Evolutionary conservation across 1,139 yeast genomes (phyloP).

Genomic region (Yamadazyma epiphylla): DNA sequence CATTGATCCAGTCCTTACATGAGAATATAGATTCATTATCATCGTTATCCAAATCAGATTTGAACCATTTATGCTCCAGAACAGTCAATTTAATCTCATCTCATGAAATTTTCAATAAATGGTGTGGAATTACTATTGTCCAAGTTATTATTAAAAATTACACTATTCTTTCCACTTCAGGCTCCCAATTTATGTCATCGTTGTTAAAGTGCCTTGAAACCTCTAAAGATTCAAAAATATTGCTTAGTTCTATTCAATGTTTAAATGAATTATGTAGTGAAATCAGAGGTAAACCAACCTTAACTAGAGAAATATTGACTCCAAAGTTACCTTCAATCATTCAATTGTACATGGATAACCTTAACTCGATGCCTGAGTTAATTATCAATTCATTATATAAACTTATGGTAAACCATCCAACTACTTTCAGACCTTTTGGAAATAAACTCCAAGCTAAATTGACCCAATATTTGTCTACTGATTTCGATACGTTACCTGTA

Average conservation of each 20-base stretch:
- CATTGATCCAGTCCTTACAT: slow-evolving; percentile 29
- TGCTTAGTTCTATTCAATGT: slow-evolving; percentile 49
- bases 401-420: slow-evolving; percentile 58
- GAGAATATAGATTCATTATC: slow-evolving; percentile 29
- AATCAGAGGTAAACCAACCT: slow-evolving; percentile 76
- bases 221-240: slow-evolving; percentile 35
- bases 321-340: slow-evolving; percentile 71
- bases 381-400: slow-evolving; percentile 47
- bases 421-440: slow-evolving; percentile 79
- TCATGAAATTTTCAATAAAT: slow-evolving; percentile 44
- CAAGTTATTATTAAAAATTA: slow-evolving; percentile 52
- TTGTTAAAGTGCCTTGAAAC: slow-evolving; percentile 56
- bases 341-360: slow-evolving; percentile 46
- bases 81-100: slow-evolving; percentile 52
- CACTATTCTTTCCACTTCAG: slow-evolving; percentile 54
- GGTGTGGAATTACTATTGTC: slow-evolving; percentile 62
- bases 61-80: slow-evolving; percentile 54
- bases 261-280: slow-evolving; percentile 46
- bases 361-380: slow-evolving; percentile 35
- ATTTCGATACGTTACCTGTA: slow-evolving; percentile 28
- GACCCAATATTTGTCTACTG: slow-evolving; percentile 24
- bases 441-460: slow-evolving; percentile 54
- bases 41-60: slow-evolving; percentile 46
- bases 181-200: slow-evolving; percentile 52
- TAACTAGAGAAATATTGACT: slow-evolving; percentile 80